Percentiles rank a stretch among this genome's conserved stretches.
Conservation (phyloP, 129 eudicot species). For the Scalesia atractyloides region DNA sequence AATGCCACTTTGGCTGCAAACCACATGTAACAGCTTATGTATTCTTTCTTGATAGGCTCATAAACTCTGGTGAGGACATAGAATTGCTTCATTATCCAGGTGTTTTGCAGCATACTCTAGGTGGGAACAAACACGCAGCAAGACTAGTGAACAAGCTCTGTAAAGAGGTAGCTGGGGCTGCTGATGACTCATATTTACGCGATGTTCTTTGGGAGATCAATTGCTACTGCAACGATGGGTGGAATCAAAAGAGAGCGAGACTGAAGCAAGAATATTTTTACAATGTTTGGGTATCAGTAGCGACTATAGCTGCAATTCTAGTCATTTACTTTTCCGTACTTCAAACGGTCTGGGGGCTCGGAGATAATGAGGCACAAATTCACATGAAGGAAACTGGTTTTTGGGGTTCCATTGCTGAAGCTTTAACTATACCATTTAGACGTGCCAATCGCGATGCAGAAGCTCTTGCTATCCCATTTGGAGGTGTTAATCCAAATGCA, state of each 20-base stretch:
- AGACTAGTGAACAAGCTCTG: constrained; percentile 43
- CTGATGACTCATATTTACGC: constrained; percentile 37
- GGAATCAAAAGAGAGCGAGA: constrained; percentile 23
- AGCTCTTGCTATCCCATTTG: constrained; percentile 4
- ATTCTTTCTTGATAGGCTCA: constrained; percentile 44
- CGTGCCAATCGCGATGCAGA: not conserved
- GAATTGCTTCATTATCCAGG: constrained; percentile 45
- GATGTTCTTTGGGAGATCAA: constrained; percentile 37
- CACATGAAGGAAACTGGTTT: constrained; percentile 4
- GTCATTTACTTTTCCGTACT: constrained; percentile 34
- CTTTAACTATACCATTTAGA: no score
- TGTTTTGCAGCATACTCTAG: constrained; percentile 43
- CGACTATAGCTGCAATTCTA: constrained; percentile 32
- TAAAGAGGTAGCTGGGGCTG: constrained; percentile 37
- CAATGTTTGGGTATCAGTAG: constrained; percentile 37
- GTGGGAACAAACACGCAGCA: constrained; percentile 46
- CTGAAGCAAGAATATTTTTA: constrained; percentile 35
- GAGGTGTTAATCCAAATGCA: not conserved
- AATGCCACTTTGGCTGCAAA: constrained; percentile 32
- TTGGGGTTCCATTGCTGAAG: constrained; percentile 3
- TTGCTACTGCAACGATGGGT: constrained; percentile 24
- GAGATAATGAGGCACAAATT: not conserved
- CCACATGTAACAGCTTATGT: constrained; percentile 43
- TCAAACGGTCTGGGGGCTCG: constrained; percentile 29
- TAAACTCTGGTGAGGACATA: constrained; percentile 40